phyloP scores from a whole-genome alignment of 495 filamentous ascomycete genomes.

The Sporormia fimetaria region DNA sequence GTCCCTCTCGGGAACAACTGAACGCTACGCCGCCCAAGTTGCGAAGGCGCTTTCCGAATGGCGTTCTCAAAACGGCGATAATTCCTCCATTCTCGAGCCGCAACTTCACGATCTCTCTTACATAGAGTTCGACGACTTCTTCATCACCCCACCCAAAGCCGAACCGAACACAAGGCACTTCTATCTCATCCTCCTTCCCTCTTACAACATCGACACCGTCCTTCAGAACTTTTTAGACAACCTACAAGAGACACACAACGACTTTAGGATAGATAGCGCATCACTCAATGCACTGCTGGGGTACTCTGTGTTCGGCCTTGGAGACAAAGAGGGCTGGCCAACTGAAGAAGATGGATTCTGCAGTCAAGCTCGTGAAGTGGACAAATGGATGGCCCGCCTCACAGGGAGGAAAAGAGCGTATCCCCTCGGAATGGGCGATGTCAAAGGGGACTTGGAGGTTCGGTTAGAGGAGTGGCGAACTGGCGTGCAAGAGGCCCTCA shows the following conservation, averaged over 20 bases:
- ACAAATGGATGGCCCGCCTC: slow-evolving; percentile 91
- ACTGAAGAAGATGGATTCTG: slow-evolving; percentile 85
- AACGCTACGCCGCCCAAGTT: slow-evolving; percentile 50
- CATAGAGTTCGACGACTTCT: slow-evolving; percentile 85
- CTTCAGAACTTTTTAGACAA: slow-evolving; percentile 72
- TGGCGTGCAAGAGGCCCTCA: slow-evolving; percentile 61
- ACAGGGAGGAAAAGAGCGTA: slow-evolving; percentile 70
- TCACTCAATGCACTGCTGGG: slow-evolving; percentile 65
- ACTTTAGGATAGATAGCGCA: slow-evolving; percentile 88
- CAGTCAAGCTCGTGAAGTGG: slow-evolving; percentile 74
- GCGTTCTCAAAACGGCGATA: not conserved
- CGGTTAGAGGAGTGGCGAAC: slow-evolving; percentile 63
- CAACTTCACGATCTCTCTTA: slow-evolving; percentile 69
- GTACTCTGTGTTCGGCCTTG: slow-evolving; percentile 89
- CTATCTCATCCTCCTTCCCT: slow-evolving; percentile 73
- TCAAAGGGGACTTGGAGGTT: slow-evolving; percentile 55
- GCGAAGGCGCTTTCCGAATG: slow-evolving; percentile 40
- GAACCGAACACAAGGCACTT: slow-evolving; percentile 52
- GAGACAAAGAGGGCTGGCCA: slow-evolving; percentile 83
- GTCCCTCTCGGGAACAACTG: slow-evolving; percentile 69
- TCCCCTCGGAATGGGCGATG: slow-evolving; percentile 78
- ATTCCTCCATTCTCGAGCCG: slow-evolving; percentile 39
- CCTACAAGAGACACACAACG: slow-evolving; percentile 80
- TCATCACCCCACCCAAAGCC: slow-evolving; percentile 46
- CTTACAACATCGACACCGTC: slow-evolving; percentile 85